phyloP scores from a whole-genome alignment of 768 basidiomycete species.

The Clavulina sp. region DNA sequence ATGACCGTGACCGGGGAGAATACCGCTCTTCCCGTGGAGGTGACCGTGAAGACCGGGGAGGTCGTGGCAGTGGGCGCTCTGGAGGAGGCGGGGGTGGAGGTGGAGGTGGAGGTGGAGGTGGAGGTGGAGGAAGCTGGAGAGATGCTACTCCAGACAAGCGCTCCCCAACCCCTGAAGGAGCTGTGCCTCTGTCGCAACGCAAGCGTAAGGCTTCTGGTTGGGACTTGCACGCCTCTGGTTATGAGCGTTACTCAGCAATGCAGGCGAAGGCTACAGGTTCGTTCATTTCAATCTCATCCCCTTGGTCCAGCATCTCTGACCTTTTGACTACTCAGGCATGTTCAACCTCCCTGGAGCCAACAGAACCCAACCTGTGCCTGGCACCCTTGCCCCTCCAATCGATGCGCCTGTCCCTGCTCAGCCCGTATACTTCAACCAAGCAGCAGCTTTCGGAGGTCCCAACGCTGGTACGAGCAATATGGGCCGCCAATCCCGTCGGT shows the following conservation, averaged over 20 bases:
- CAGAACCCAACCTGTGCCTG: slow-evolving; percentile 58
- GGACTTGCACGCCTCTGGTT: slow-evolving; percentile 92
- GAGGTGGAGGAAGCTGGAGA: slow-evolving; percentile 30
- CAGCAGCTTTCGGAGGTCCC: slow-evolving; percentile 73
- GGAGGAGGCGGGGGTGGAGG: not conserved
- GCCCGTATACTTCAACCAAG: slow-evolving; percentile 15
- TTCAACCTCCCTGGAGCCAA: slow-evolving; percentile 96
- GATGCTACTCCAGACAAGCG: slow-evolving; percentile 58
- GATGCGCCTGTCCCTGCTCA: slow-evolving; percentile 71
- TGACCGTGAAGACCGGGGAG: not conserved
- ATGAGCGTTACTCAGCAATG: slow-evolving; percentile 85
- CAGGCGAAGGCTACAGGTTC: slow-evolving; percentile 97
- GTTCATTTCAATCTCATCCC: slow-evolving; percentile 10
- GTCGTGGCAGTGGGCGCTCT: not conserved
- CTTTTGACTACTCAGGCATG: slow-evolving; percentile 37
- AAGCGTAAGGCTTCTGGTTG: slow-evolving; percentile 83
- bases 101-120: slow-evolving; percentile 18
- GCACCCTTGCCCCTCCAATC: slow-evolving; percentile 44
- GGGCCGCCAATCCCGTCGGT: slow-evolving; percentile 79
- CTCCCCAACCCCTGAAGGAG: slow-evolving; percentile 81
- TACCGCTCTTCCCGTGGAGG: not conserved
- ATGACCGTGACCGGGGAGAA: not conserved
- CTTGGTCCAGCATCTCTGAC: slow-evolving; percentile 8
- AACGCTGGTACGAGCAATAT: slow-evolving; percentile 76
- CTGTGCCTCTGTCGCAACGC: slow-evolving; percentile 64